Evolutionary conservation across 163 green algal genomes (phyloP).

Genomic region (Trebouxiophyceae sp.): DNA sequence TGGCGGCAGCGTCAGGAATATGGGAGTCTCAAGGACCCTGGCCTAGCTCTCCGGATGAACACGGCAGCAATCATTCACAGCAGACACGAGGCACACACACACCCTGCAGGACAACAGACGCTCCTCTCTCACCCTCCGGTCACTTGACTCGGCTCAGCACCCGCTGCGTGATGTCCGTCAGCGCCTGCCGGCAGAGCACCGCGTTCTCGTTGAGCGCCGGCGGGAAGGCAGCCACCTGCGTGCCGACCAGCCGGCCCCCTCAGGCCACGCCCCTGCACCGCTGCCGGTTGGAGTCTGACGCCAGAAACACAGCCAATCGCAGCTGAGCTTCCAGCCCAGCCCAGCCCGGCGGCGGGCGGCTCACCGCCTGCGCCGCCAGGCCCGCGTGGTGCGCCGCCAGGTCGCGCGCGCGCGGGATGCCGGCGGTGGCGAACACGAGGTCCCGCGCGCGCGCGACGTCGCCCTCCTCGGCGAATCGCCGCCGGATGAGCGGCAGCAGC

Average conservation of each 20-base stretch:
- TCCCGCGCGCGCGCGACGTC: conserved; percentile 70
- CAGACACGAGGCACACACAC: background rate
- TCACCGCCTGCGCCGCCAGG: conserved; percentile 32
- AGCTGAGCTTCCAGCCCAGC: background rate
- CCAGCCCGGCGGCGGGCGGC: background rate
- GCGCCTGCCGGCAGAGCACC: conserved; percentile 39
- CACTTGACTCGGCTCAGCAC: conserved; percentile 76
- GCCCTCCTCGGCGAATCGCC: conserved; percentile 76
- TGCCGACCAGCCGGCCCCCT: no score
- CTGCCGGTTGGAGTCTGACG: no score
- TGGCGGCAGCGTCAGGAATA: no score
- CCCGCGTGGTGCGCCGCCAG: conserved; percentile 57
- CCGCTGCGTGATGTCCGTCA: conserved; percentile 63
- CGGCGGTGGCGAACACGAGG: conserved; percentile 33
- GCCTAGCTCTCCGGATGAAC: background rate
- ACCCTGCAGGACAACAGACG: background rate
- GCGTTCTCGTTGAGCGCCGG: conserved; percentile 41
- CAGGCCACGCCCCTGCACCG: no score
- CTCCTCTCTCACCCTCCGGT: background rate
- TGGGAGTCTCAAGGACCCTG: no score
- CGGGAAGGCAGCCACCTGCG: conserved; percentile 49
- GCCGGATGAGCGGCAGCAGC: conserved; percentile 67
- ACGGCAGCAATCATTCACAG: background rate
- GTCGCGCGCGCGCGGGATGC: conserved; percentile 57
- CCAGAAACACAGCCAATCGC: no score